Conservation (phyloP, 257 asterid species). For the Fraxinus anomala region DNA sequence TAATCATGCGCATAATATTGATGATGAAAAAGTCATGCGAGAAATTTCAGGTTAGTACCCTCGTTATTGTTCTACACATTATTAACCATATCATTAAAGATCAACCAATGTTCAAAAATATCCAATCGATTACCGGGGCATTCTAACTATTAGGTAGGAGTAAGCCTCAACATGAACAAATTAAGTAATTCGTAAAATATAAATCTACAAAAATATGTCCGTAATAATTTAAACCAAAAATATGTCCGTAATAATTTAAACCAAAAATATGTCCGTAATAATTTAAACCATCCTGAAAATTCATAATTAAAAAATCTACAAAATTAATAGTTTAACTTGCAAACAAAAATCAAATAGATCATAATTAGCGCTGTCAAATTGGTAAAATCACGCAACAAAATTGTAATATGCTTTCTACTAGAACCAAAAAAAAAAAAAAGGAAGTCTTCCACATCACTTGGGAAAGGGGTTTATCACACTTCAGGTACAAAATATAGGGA, state of each 20-base stretch:
- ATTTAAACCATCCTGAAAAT: background rate
- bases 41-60: background rate
- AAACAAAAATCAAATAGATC: background rate
- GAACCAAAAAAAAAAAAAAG: background rate
- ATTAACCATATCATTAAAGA: background rate
- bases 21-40: background rate
- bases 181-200: background rate
- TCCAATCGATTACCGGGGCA: background rate
- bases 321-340: background rate
- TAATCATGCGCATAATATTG: background rate
- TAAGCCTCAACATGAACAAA: background rate
- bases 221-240: background rate
- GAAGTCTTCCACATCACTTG: background rate
- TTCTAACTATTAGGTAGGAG: background rate
- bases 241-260: background rate
- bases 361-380: background rate
- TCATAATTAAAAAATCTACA: background rate
- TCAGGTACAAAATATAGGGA: background rate
- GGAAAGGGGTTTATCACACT: background rate
- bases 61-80: background rate
- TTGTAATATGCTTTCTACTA: background rate
- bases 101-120: background rate
- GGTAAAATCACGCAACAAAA: background rate
- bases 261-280: too few species aligned
- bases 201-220: background rate